phyloP scores from a whole-genome alignment of 1,284 basidiomycete species.

The Ceratobasidium sp. region DNA sequence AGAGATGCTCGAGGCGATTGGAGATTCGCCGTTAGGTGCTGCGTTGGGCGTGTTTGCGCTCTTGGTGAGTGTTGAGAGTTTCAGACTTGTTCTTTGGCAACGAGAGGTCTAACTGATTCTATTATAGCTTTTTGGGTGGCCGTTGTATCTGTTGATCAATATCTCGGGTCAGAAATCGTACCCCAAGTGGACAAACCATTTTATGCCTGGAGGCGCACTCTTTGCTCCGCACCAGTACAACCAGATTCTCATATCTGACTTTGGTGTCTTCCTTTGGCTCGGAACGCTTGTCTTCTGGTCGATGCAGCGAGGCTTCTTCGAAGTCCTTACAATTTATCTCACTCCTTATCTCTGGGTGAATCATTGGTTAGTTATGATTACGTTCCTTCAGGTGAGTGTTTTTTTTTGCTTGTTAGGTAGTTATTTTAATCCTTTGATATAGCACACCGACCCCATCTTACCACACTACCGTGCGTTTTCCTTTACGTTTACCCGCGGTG shows the following conservation, averaged over 20 bases:
- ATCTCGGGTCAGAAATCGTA: slow-evolving; percentile 91
- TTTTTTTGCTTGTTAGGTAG: not conserved
- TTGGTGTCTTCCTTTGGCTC: slow-evolving; percentile 84
- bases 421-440: not conserved
- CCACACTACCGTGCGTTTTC: slow-evolving; percentile 93
- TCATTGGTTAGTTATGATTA: slow-evolving; percentile 93
- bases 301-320: slow-evolving; percentile 76
- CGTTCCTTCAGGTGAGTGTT: slow-evolving; percentile 79
- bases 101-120: slow-evolving; percentile 70
- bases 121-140: slow-evolving; percentile 92
- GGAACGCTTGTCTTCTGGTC: slow-evolving; percentile 69
- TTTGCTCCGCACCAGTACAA: slow-evolving; percentile 86
- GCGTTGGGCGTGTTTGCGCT: slow-evolving; percentile 72
- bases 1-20: slow-evolving; percentile 83
- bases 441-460: slow-evolving; percentile 92
- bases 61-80: slow-evolving; percentile 67
- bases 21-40: slow-evolving; percentile 91
- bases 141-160: slow-evolving; percentile 86
- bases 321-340: slow-evolving; percentile 85
- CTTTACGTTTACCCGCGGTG: slow-evolving; percentile 96
- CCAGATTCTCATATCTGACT: slow-evolving; percentile 86
- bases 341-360: slow-evolving; percentile 91
- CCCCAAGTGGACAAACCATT: slow-evolving; percentile 88
- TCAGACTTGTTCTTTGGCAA: not conserved
- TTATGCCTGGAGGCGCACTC: slow-evolving; percentile 83